Base-by-base conservation (phyloP, 2,329 filamentous ascomycete species). In the Colletotrichum nymphaeae region DNA sequence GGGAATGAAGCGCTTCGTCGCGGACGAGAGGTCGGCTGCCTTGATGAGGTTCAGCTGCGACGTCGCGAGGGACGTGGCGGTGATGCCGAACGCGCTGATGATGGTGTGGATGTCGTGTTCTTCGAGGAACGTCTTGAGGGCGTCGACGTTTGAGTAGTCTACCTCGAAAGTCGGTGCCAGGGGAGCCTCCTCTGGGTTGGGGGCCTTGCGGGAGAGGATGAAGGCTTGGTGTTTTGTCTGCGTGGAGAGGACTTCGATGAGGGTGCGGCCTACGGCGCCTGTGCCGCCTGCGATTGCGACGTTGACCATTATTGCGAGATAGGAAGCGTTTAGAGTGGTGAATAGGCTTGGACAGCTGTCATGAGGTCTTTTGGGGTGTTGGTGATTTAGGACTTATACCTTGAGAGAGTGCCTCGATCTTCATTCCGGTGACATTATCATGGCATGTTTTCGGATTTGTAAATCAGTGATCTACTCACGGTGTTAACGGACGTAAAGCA, bases 401-500 rank as follows among this genome's bases (percentile, higher is more conserved):
- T 49, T 19, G 42, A 49, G 19, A 49, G 42, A 49, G 4, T n/a
- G 42, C 19, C 42, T 22, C 19, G 42, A 9, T 9, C 19, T 49
- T 22, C 8, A 0, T n/a, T 2, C 7, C 4, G 19, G 19, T 11
- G 42, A 22, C 19, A 49, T 49, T 22, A 26, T 35, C 14, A 12
- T 12, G 55, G 26, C 4, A 22, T 7, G 55, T 22, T 58, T 11
- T 11, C 11, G 2, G 35, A 5, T 3, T 1, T 58, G 16, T 11
- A 12, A 30, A 35, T 58, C 28, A 11, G 5, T 30, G n/a, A 26
- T 26, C 37, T 56, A 30, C 28, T 7, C 11, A 57, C 65, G 65
- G 57, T 58, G 16, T 55, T 55, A 59, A 56, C 64, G 64, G 55
- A 35, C 55, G 35, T 67, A 49, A 67, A 28, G 24, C 35, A 58